Evolutionary conservation across 148 eudicot species (phyloP).

Genomic region (Tetragonia tetragonoides): DNA sequence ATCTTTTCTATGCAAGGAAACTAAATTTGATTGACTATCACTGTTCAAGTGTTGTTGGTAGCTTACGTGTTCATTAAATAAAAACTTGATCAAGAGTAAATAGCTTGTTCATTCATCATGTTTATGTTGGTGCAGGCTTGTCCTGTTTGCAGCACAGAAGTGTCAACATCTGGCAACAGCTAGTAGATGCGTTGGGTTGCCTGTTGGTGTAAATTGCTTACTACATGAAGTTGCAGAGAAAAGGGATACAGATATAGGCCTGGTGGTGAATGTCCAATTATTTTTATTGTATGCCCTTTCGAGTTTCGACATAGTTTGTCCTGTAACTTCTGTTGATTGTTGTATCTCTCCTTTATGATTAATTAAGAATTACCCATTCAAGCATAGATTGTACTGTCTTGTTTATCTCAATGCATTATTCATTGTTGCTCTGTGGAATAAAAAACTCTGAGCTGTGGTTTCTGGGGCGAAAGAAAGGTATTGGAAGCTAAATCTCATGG

Average conservation of each 20-base stretch:
- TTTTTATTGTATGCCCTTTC: neutral
- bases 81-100: neutral
- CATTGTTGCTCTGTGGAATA: neutral
- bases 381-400: neutral
- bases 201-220: slow-evolving; percentile 24
- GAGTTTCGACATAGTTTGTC: neutral
- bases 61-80: neutral
- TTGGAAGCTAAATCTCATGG: no score
- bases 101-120: neutral
- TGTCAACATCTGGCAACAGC: slow-evolving; percentile 56
- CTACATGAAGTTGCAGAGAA: slow-evolving; percentile 14
- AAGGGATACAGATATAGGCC: neutral
- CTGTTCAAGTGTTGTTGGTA: neutral
- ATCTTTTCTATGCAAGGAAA: neutral
- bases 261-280: no score
- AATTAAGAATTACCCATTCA: neutral
- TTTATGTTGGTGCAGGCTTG: slow-evolving; percentile 52
- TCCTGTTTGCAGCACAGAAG: slow-evolving; percentile 80
- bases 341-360: slow-evolving; percentile 14
- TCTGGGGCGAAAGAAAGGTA: no score
- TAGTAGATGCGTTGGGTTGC: slow-evolving; percentile 25
- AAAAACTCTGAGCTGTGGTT: neutral
- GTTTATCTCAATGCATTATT: neutral
- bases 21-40: no score
- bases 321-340: neutral